Evolutionary conservation across 768 basidiomycete genomes (phyloP), one percentile per base, ranked within the genome.

Genomic region (Trametes cinnabarina): DNA sequence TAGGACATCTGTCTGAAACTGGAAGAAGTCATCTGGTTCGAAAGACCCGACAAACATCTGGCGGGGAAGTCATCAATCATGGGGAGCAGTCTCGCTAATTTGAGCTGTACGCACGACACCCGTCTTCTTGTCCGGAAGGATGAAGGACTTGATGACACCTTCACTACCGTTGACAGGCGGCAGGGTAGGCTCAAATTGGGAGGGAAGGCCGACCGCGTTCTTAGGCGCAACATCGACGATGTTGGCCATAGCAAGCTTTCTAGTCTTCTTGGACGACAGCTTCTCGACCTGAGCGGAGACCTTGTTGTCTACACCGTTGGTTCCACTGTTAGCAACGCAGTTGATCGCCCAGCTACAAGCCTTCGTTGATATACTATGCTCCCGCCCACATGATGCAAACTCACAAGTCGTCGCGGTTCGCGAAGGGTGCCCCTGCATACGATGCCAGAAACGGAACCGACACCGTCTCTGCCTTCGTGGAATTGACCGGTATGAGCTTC

Each of bases 21-120:
- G 70, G 48, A 69, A 61, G 63, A 79, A 83, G 63, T 84, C 76
- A 17, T 60, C 67, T 3, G 60, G 75, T 22, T 69, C 76, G 63
- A 87, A 87, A 0, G 83, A 82, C 15, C 84, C 83, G 4, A 85
- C 76, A 61, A 81, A 84, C 78, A 85, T 83, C 81, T 84, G 63
- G 7, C n/a, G n/a, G n/a, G n/a, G n/a, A n/a, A 22, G 3, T 35
- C 20, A 23, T 28, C 20, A 39, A 47, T 17, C 32, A 22, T 51
- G 23, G 14, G 34, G 14, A 14, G 7, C 12, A 15, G 10, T n/a
- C 20, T 4, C 8, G 25, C 9, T 1, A 23, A 4, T 39, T 10
- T 10, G 22, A 32, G 22, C 15, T 17, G 11, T 11, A 75, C 82
- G 63, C 53, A 85, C 82, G 5, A 85, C 85, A 15, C 84, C 85